These are phyloP conservation scores for Euphorbia lathyris DNA, from an alignment of 345 rosid species.

Conservation along the genomic window DNA sequence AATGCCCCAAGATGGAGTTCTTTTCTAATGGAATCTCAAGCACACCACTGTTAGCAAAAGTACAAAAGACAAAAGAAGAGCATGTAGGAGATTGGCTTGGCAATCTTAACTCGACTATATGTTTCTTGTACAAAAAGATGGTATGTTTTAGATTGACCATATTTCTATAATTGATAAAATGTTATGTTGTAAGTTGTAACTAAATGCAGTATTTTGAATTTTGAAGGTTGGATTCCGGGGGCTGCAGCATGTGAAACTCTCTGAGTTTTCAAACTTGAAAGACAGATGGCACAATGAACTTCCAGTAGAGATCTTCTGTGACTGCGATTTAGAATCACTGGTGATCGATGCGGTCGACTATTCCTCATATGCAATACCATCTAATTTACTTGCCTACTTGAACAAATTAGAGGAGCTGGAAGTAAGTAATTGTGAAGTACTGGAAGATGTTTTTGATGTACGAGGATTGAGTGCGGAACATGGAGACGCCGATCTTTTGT, in stretches of 20 bases:
- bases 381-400: neutral
- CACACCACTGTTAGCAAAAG: neutral
- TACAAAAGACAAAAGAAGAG: too few species aligned
- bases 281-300: too few species aligned
- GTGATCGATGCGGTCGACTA: neutral
- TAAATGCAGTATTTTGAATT: neutral
- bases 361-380: conserved; percentile 1
- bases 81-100: neutral
- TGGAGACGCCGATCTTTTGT: neutral
- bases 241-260: neutral
- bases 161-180: too few species aligned
- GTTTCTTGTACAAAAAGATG: neutral
- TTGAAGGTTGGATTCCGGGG: neutral
- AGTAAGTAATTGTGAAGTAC: neutral
- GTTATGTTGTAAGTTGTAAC: neutral
- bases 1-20: neutral
- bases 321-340: neutral
- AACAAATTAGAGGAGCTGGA: neutral
- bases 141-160: neutral
- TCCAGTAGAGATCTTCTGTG: too few species aligned
- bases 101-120: neutral
- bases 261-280: neutral
- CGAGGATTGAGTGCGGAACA: neutral
- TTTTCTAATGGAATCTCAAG: neutral
- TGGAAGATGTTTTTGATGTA: neutral